Evolutionary conservation across 2,329 filamentous ascomycete species (phyloP), one percentile per base, ranked within the genome.

Genomic region (Calonectria hongkongensis): DNA sequence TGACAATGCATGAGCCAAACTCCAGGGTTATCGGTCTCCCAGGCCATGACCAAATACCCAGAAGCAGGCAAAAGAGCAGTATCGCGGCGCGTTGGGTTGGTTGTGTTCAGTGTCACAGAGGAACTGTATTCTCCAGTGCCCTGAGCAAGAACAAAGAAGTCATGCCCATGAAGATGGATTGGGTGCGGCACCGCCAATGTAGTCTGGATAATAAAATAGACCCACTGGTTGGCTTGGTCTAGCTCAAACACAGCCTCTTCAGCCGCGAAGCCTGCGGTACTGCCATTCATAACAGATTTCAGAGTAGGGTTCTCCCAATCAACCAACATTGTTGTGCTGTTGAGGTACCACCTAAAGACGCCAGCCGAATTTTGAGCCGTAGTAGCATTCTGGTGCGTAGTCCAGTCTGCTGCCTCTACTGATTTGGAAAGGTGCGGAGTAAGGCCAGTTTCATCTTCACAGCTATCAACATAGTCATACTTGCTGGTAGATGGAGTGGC

Each of bases 271-370:
- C 45, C 12, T 48, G 45, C 45, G n/a, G 21, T 25, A 9, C n/a
- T 13, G 45, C 25, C n/a, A 25, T 21, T 48, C 45, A 48, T 48
- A n/a, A 48, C 9, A 6, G 45, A 48, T 13, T 48, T 12, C 2
- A 48, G 45, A 25, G 45, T 48, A 48, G 45, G n/a, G 13, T 48
- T 48, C 45, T 48, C 45, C 45, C 45, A 48, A 48, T 48, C 45
- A 12, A 48, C 45, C 6, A 12, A n/a, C 45, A 48, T 48, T 48
- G 45, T 25, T 48, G 45, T 48, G 45, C 45, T 48, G 12, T 48
- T 48, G n/a, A 48, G 21, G 10, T 48, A 48, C 45, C 45, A 48
- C n/a, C 45, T 48, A 13, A 48, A 25, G 6, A 48, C 18, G 5
- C 45, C 45, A 13, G 45, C 45, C 13, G 45, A 48, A 8, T 25